Evolutionary conservation across 2,329 filamentous ascomycete species (phyloP), one percentile per base, ranked within the genome.

Genomic region (Fusarium sambucinum): DNA sequence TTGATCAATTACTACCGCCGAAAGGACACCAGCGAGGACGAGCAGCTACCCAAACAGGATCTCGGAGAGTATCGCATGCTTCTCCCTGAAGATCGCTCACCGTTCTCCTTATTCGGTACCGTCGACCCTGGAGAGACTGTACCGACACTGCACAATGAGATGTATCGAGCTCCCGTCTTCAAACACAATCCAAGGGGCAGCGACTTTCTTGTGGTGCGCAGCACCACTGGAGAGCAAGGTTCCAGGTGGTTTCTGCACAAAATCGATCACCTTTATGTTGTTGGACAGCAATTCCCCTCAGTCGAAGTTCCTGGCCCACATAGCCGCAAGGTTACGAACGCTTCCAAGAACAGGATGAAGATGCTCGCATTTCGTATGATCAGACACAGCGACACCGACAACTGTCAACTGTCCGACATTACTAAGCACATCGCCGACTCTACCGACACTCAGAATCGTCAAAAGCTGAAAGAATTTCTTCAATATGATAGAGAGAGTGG

Each of bases 1-100:
- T 87, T 99, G 60, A 93, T 98, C 83, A 98, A 99, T 79, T 99
- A 98, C 79, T 97, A 97, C 77, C 92, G 94, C 61, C 93, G 93
- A 74, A 92, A 93, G 76, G 87, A 87, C 40, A 84, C 85, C 41
- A 86, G 86, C 33, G 92, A 96, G 45, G 92, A 96, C 63, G 87
- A 89, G 48, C 86, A 88, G 53, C 86, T 92, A 2, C 92, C 93
- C 1, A 96, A 94, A 82, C 84, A 86, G 45, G 93, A 97, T 6
- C 87, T 99, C 65, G 96, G 96, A 60, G 96, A 99, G 80, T 92
- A 92, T 4, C 90, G 92, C 47, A 90, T 97, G 16, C 85, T 99
- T 33, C 85, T 97, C 32, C 93, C 94, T 3, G 94, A 99, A 77
- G 96, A 99, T 79, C 93, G 95, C 75, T 98, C 95, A 45, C 96